Base-by-base conservation (phyloP, 106 monocot species). In the Acorus gramineus region DNA sequence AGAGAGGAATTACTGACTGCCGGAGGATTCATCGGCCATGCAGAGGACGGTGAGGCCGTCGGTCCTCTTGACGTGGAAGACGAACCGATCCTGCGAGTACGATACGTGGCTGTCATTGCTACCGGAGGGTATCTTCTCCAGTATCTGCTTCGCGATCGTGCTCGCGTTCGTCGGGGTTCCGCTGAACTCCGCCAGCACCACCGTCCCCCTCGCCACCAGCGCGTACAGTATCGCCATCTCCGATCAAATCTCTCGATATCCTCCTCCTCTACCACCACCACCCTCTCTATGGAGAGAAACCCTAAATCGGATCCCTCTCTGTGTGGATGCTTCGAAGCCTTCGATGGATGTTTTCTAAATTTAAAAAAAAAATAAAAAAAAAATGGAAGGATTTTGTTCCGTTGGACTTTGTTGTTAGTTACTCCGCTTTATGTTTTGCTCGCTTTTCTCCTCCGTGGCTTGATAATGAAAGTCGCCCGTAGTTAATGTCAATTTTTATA, bases 11-110 rank as follows among this genome's bases (percentile, higher is more conserved):
- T 2, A 60, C 85, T 80, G 66, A 98, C 96, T 78, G 66, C 91
- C 96, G 60, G 91, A 85, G 46, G 83, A 57, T 66, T 99, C 98
- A 52, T 92, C 88, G 61, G 98, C 98, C 81, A 99, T 81, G 74
- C 98, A 99, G 61, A 99, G 89, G 45, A 83, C 88, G 73, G 98
- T 92, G 89, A 99, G 81, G 56, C 92, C 98, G 49, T 99, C 98
- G 63, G 98, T 92, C 65, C 98, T 76, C 77, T 89, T 92, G 68
- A 86, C 98, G 65, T 99, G 98, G 81, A 99, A 99, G 64, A 88
- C 75, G 68, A 78, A 83, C 11, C 88, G 84, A 14, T 99, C 92
- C 71, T 99, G 98, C 10, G 98, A 89, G 70, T 92, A 99, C 47
- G 89, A 99, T 11, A 99, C 73, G 68, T 92, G 83, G 81, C 85